These are phyloP conservation scores for Cetraspora pellucida DNA, from an alignment of 192 early-diverging fungal genomes.

Conservation along the genomic window DNA sequence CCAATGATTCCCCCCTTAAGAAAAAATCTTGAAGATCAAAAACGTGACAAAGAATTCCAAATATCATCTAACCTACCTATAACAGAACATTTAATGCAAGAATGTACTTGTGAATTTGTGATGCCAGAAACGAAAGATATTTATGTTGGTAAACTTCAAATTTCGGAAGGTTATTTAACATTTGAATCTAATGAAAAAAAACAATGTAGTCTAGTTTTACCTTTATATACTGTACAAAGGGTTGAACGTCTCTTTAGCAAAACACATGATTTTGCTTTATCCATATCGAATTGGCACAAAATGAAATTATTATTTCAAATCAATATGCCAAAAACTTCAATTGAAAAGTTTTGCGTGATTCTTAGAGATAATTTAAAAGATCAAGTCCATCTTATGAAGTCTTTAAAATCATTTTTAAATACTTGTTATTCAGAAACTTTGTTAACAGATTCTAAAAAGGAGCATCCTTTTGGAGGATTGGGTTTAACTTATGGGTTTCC, in stretches of 20 bases:
- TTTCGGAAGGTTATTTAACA: constrained; percentile 88
- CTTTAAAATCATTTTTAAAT: constrained; percentile 72
- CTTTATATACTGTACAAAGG: constrained; percentile 86
- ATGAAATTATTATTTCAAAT: constrained; percentile 84
- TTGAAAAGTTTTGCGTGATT: constrained; percentile 81
- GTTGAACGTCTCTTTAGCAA: constrained; percentile 84
- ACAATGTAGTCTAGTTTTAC: constrained; percentile 77
- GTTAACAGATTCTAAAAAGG: constrained; percentile 52
- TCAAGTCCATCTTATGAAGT: constrained; percentile 77
- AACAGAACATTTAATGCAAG: constrained; percentile 73
- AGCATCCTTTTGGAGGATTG: constrained; percentile 59
- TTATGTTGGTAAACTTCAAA: constrained; percentile 69
- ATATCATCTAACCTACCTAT: constrained; percentile 75
- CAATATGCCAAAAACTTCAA: constrained; percentile 59
- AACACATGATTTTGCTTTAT: constrained; percentile 67
- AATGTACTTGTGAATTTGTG: constrained; percentile 61
- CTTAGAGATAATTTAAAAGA: constrained; percentile 72
- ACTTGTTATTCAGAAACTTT: constrained; percentile 86
- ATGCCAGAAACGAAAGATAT: constrained; percentile 53
- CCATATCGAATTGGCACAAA: constrained; percentile 90
- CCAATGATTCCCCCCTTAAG: constrained; percentile 53
- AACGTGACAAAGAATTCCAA: constrained; percentile 77
- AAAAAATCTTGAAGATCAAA: constrained; percentile 71
- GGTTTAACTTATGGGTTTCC: constrained; percentile 74
- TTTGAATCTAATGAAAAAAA: constrained; percentile 73